Evolutionary conservation across 768 basidiomycete genomes (phyloP), one percentile per base, ranked within the genome.

Genomic region (Paxillus rubicundulus): DNA sequence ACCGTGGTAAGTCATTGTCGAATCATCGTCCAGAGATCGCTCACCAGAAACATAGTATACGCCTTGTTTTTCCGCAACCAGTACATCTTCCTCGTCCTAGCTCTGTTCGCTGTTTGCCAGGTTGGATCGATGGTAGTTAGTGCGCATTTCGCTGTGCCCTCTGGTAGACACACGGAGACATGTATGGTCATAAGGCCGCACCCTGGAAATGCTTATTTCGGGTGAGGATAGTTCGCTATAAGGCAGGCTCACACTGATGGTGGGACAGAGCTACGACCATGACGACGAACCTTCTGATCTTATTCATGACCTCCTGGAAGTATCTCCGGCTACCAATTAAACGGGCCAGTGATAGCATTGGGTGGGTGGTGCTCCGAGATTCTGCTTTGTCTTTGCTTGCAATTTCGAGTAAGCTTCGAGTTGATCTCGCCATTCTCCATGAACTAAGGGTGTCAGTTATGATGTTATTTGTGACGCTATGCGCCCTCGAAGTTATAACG

Each of bases 221-320:
- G 63, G 63, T 62, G 28, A 33, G 53, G 6, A 16, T n/a, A 28
- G n/a, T 3, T 8, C 8, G 14, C 27, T 10, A 28, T 24, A n/a
- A 13, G 27, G 12, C 38, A 4, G 14, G 14, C 34, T 17, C 24
- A 14, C 32, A 14, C 45, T 56, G 4, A 49, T 28, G 2, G 36
- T 40, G 3, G 5, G 16, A 16, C 32, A 60, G 63, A 9, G 44
- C 47, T 6, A 60, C 62, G 30, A 67, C 58, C 5, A 53, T 67
- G 55, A 53, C 53, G 3, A 60, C 48, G 5, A 54, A 54, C 27
- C 0, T 53, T 3, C 1, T 54, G 1, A 41, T 67, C 36, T 49
- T 57, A 17, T 54, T 60, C 45, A 51, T 66, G 58, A 54, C 61
- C 1, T 53, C 59, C 24, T 64, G 52, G 58, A 53, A 54, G 32